phyloP scores from a whole-genome alignment of 2,329 filamentous ascomycete species.

The Thielaviopsis populi region DNA sequence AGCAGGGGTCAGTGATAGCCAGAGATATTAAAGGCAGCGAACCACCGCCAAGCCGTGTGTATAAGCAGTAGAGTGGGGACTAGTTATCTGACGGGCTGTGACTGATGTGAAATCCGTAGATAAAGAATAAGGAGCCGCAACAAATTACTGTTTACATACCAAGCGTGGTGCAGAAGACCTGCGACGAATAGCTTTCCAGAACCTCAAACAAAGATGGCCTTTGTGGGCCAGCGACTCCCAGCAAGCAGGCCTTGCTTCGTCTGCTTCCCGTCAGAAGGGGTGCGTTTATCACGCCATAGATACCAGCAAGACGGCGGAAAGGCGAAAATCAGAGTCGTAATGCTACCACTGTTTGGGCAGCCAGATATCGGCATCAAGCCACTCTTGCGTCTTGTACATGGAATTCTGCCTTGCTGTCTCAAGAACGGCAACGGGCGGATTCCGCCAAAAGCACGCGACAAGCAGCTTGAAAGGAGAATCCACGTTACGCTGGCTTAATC shows the following conservation, averaged over 20 bases:
- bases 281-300: too few species aligned
- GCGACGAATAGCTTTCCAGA: neutral
- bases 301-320: too few species aligned
- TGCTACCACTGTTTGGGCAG: too few species aligned
- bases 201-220: neutral
- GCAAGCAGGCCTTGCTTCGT: too few species aligned
- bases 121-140: slow-evolving; percentile 4
- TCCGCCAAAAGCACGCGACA: neutral
- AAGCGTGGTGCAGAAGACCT: neutral
- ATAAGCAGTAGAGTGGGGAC: neutral
- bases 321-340: too few species aligned
- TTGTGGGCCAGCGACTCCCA: too few species aligned
- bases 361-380: neutral
- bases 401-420: neutral
- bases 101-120: neutral
- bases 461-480: neutral
- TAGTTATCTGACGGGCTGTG: neutral
- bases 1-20: neutral
- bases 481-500: neutral
- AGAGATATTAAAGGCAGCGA: neutral
- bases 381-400: neutral
- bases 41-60: neutral
- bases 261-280: neutral
- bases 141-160: neutral
- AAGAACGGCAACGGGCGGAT: slow-evolving; percentile 5